Evolutionary conservation across 2,329 filamentous ascomycete genomes (phyloP).

Genomic region (Calonectria pseudoturangicola): DNA sequence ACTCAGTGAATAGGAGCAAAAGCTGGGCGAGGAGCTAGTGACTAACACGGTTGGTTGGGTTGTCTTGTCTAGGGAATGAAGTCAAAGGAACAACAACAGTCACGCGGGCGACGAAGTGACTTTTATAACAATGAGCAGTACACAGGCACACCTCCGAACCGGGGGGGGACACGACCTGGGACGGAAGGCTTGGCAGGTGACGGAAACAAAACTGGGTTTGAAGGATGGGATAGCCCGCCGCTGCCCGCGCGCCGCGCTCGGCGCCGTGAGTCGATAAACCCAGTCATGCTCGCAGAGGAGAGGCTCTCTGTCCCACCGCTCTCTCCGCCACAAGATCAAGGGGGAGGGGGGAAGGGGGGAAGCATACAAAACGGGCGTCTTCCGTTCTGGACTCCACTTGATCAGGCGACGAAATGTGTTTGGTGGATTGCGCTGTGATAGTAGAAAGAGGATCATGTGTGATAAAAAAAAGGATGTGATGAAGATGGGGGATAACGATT

Average conservation of each 20-base stretch:
- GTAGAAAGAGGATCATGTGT: background rate
- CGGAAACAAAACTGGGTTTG: slow-evolving; percentile 22
- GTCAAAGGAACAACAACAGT: background rate
- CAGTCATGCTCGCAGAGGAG: slow-evolving; percentile 39
- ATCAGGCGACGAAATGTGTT: slow-evolving; percentile 20
- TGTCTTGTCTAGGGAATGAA: slow-evolving; percentile 19
- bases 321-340: slow-evolving; percentile 22
- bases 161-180: slow-evolving; percentile 20
- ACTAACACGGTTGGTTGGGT: slow-evolving; percentile 4
- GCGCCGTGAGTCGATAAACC: slow-evolving; percentile 46
- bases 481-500: background rate
- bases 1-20: slow-evolving; percentile 26
- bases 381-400: slow-evolving; percentile 32
- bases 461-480: background rate
- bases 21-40: slow-evolving; percentile 9
- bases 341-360: background rate
- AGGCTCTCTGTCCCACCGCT: slow-evolving; percentile 9
- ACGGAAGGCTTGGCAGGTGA: slow-evolving; percentile 45
- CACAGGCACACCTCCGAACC: background rate
- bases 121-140: slow-evolving; percentile 34
- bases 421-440: background rate
- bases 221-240: slow-evolving; percentile 52
- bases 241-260: slow-evolving; percentile 54
- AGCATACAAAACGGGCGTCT: slow-evolving; percentile 9
- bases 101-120: slow-evolving; percentile 28